These are phyloP conservation scores for Peronospora farinosa DNA, from an alignment of 352 stramenopile genomes.

Conservation along the genomic window DNA sequence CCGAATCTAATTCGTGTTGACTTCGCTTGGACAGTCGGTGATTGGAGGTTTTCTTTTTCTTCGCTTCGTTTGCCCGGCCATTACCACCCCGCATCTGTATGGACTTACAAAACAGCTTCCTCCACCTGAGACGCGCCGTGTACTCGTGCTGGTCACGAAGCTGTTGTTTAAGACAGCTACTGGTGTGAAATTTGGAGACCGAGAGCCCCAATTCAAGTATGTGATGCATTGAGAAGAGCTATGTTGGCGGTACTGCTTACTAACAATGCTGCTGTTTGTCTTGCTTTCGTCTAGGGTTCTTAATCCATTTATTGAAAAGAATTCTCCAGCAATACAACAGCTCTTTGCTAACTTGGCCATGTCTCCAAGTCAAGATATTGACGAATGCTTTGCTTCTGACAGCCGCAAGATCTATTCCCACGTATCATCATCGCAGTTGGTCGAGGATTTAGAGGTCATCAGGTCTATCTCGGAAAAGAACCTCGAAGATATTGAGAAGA, in stretches of 20 bases:
- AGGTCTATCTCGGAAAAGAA: conserved; percentile 67
- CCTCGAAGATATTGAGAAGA: conserved; percentile 61
- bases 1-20: conserved; percentile 1
- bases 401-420: conserved; percentile 70
- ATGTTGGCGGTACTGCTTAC: neutral
- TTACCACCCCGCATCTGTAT: conserved; percentile 83
- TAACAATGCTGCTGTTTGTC: neutral
- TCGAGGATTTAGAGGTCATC: conserved; percentile 59
- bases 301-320: conserved; percentile 84
- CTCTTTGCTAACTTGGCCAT: conserved; percentile 71
- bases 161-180: conserved; percentile 87
- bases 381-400: conserved; percentile 69
- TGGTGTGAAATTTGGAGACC: conserved; percentile 78
- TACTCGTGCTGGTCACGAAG: conserved; percentile 85
- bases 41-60: conserved; percentile 86
- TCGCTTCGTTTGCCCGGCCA: conserved; percentile 82
- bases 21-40: conserved; percentile 44
- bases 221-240: conserved; percentile 3
- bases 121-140: conserved; percentile 55
- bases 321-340: conserved; percentile 68
- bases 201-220: conserved; percentile 77
- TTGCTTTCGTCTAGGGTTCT: conserved; percentile 43
- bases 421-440: conserved; percentile 44
- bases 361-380: conserved; percentile 53
- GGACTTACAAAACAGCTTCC: conserved; percentile 71